Evolutionary conservation across 2,329 filamentous ascomycete species (phyloP).

Genomic region (Calonectria crousiana): DNA sequence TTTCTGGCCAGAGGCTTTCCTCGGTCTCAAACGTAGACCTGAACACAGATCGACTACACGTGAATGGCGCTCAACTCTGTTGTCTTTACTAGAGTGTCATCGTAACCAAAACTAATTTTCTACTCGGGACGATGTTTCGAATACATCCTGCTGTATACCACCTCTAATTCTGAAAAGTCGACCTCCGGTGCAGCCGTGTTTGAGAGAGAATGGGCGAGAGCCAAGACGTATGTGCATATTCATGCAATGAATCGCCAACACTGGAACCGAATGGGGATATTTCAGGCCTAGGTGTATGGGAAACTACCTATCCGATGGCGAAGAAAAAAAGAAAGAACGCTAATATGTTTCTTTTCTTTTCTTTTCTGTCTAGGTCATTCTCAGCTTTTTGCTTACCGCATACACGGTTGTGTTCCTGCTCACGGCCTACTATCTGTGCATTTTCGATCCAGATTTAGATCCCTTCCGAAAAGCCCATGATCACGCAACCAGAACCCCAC

Average conservation of each 20-base stretch:
- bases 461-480: not conserved
- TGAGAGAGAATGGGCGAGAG: not conserved
- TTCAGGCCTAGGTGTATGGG: not conserved
- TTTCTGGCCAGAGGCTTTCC: not conserved
- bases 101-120: not conserved
- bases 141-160: not conserved
- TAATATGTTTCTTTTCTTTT: not conserved
- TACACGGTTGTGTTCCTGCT: not conserved
- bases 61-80: not conserved
- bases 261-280: constrained; percentile 3
- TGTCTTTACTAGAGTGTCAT: not conserved
- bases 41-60: not conserved
- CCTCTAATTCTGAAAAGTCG: not conserved
- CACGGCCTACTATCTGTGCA: not conserved
- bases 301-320: not conserved
- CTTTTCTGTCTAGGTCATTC: not conserved
- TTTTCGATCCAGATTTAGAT: not conserved
- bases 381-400: not conserved
- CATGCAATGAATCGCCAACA: constrained; percentile 2
- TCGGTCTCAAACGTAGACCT: not conserved
- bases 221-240: constrained; percentile 1
- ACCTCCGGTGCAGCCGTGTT: not conserved
- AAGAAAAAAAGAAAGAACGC: not conserved
- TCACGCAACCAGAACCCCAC: not conserved
- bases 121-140: not conserved